phyloP scores from a whole-genome alignment of 2,329 filamentous ascomycete genomes.

The Pezicula carpinea region DNA sequence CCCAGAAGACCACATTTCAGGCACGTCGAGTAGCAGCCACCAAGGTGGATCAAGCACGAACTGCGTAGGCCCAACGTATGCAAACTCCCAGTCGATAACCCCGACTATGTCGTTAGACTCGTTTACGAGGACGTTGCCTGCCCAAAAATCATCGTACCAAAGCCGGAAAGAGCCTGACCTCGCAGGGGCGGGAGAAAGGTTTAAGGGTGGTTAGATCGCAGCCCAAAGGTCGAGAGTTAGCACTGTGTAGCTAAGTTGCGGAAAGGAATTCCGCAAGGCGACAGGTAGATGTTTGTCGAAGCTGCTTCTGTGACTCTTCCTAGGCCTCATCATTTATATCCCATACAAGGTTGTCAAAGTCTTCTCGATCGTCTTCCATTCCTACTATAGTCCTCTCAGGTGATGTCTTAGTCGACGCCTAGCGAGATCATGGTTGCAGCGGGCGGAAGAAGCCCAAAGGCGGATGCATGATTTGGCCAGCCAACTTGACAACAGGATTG shows the following conservation, averaged over 20 bases:
- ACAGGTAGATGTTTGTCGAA: constrained; percentile 7
- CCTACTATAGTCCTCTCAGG: too few relatives aligned
- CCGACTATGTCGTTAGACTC: constrained; percentile 24
- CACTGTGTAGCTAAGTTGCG: constrained; percentile 28
- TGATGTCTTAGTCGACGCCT: too few relatives aligned
- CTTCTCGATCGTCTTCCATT: constrained; percentile 7
- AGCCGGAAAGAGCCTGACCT: constrained; percentile 23
- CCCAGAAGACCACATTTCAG: constrained; percentile 30
- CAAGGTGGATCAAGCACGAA: constrained; percentile 33
- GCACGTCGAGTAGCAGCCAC: constrained; percentile 33
- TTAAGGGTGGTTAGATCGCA: too few relatives aligned
- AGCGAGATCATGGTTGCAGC: too few relatives aligned
- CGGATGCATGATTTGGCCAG: too few relatives aligned
- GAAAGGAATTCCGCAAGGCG: constrained; percentile 10
- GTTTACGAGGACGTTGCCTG: constrained; percentile 32
- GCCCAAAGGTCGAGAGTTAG: constrained; percentile 14
- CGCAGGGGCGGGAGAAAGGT: constrained; percentile 10
- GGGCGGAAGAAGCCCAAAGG: too few relatives aligned
- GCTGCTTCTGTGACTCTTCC: constrained; percentile 9
- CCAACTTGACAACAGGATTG: too few relatives aligned
- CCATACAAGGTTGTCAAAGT: constrained; percentile 18
- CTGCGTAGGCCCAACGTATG: constrained; percentile 31
- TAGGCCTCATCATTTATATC: constrained; percentile 17
- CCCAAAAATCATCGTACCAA: constrained; percentile 31
- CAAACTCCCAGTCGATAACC: constrained; percentile 39